phyloP scores from a whole-genome alignment of 176 grass and related monocot species.

The Oryza longistaminata region DNA sequence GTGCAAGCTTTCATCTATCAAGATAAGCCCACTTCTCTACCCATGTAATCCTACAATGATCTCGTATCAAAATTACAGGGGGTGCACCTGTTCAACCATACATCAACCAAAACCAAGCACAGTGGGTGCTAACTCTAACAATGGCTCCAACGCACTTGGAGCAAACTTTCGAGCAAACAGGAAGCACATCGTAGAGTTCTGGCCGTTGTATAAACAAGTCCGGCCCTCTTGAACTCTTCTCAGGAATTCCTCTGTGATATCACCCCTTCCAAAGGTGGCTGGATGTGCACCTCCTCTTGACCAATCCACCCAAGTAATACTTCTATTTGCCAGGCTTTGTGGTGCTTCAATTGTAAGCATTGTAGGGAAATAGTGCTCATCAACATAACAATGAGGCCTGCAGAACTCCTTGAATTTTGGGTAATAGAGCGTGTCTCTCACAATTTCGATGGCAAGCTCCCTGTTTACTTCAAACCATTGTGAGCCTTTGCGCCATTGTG shows the following conservation, averaged over 20 bases:
- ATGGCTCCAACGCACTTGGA: slow-evolving; percentile 72
- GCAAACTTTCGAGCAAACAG: slow-evolving; percentile 92
- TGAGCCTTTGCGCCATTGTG: slow-evolving; percentile 92
- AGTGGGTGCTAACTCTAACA: slow-evolving; percentile 64
- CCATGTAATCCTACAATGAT: slow-evolving; percentile 43
- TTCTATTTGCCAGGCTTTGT: slow-evolving; percentile 74
- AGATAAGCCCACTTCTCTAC: slow-evolving; percentile 24
- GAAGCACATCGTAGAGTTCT: slow-evolving; percentile 62
- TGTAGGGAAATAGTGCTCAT: slow-evolving; percentile 96
- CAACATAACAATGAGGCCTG: slow-evolving; percentile 79
- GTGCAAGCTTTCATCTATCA: slow-evolving; percentile 18
- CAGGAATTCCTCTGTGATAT: slow-evolving; percentile 73
- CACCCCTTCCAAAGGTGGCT: slow-evolving; percentile 80
- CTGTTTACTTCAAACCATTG: slow-evolving; percentile 91
- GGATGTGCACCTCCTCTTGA: slow-evolving; percentile 94
- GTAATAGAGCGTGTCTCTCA: slow-evolving; percentile 76
- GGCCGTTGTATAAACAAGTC: slow-evolving; percentile 73
- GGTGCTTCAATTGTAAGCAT: slow-evolving; percentile 85
- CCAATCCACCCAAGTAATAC: slow-evolving; percentile 91
- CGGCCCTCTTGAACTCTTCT: slow-evolving; percentile 53
- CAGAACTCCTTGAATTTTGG: slow-evolving; percentile 91
- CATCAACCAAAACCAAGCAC: slow-evolving; percentile 56
- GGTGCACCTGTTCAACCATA: slow-evolving; percentile 26
- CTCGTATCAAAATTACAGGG: slow-evolving; percentile 45
- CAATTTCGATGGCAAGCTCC: slow-evolving; percentile 54